These are phyloP conservation scores for Candida patagonica DNA, from an alignment of 805 yeast species.

Conservation along the genomic window DNA sequence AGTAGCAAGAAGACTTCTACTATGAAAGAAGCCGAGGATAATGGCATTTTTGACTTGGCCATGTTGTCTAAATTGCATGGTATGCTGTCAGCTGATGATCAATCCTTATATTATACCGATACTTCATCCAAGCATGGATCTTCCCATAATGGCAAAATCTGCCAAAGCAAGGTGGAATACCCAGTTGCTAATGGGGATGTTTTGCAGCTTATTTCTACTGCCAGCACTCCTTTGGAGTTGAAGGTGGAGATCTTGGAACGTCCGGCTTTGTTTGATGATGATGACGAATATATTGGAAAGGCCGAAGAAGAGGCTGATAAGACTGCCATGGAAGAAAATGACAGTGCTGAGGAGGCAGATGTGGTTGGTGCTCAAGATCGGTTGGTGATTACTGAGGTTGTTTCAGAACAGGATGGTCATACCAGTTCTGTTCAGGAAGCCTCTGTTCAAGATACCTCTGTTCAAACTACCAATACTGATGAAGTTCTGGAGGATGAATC, in stretches of 20 bases:
- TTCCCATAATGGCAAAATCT: neutral
- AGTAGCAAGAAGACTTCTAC: neutral
- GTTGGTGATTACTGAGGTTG: too few species aligned
- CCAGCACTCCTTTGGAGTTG: neutral
- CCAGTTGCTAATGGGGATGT: neutral
- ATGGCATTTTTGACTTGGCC: neutral
- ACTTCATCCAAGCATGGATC: slow-evolving; percentile 5
- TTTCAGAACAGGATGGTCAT: too few species aligned
- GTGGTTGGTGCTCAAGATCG: too few species aligned
- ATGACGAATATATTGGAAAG: slow-evolving; percentile 4
- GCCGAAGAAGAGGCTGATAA: slow-evolving; percentile 5
- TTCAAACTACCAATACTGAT: too few species aligned
- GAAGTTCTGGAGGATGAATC: too few species aligned
- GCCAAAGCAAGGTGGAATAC: neutral
- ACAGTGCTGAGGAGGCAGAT: slow-evolving; percentile 1
- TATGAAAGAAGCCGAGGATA: neutral
- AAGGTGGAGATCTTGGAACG: slow-evolving; percentile 2
- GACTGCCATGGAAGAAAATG: slow-evolving; percentile 3
- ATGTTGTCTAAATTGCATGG: neutral
- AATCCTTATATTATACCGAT: neutral
- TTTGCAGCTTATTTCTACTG: neutral
- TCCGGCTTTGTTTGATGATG: neutral
- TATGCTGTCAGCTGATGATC: neutral
- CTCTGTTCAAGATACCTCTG: too few species aligned
- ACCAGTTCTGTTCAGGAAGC: too few species aligned